phyloP scores from a whole-genome alignment of 805 yeast species.

The Lipomyces yamanashiensis region DNA sequence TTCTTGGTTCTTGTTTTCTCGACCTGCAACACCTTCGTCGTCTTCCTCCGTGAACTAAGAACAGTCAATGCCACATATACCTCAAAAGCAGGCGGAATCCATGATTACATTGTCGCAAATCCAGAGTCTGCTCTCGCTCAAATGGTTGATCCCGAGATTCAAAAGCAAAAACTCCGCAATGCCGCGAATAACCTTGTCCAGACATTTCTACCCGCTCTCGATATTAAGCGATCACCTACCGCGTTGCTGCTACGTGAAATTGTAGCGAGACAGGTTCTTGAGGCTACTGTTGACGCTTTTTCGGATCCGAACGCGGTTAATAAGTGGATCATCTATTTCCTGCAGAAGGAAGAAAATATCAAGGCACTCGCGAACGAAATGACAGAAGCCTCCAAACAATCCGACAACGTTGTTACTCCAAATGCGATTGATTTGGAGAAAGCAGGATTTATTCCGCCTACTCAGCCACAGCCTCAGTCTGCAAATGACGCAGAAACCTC shows the following conservation, averaged over 20 bases:
- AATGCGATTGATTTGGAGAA: constrained; percentile 6
- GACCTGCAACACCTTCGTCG: constrained; percentile 35
- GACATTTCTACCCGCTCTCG: constrained; percentile 34
- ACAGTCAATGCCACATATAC: constrained; percentile 28
- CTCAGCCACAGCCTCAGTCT: background rate
- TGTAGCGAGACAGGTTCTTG: constrained; percentile 33
- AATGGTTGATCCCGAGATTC: constrained; percentile 37
- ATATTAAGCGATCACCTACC: constrained; percentile 35
- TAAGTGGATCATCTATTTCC: constrained; percentile 33
- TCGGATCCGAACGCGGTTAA: constrained; percentile 38
- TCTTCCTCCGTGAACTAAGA: constrained; percentile 37
- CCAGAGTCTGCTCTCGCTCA: constrained; percentile 39
- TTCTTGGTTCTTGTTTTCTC: constrained; percentile 35
- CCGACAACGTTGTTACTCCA: background rate
- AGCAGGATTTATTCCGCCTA: constrained; percentile 10
- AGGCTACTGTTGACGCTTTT: constrained; percentile 31
- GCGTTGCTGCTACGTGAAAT: constrained; percentile 34
- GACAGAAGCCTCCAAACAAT: constrained; percentile 5
- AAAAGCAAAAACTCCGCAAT: constrained; percentile 31
- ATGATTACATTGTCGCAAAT: constrained; percentile 36
- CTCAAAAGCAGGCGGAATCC: constrained; percentile 26
- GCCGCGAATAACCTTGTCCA: constrained; percentile 37
- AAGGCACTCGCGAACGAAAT: constrained; percentile 27
- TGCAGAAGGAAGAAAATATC: constrained; percentile 33
- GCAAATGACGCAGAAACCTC: background rate